A percentile compares a stretch with the other conserved stretches of the same genome.
These are phyloP conservation scores for Alternaria alternata DNA, from an alignment of 2,329 filamentous ascomycete species.

Conservation along the genomic window DNA sequence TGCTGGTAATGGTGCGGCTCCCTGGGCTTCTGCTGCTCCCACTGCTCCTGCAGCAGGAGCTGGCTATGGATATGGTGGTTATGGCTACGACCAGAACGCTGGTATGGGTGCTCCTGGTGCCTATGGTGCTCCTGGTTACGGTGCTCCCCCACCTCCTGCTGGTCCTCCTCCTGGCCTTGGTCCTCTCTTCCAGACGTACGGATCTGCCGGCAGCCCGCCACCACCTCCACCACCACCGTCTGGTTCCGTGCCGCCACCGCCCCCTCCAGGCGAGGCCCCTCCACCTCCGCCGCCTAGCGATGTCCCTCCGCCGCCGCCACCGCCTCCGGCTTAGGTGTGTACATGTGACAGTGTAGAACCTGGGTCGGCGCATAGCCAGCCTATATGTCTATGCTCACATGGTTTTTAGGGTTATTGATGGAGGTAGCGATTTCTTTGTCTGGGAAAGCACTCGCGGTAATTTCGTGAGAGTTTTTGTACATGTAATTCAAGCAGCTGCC, in stretches of 20 bases:
- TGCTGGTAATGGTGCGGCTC: constrained; percentile 43
- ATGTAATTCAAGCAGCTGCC: constrained; percentile 8
- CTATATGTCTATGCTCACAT: not conserved
- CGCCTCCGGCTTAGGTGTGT: constrained; percentile 34
- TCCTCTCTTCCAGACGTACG: constrained; percentile 73
- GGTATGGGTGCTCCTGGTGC: constrained; percentile 50
- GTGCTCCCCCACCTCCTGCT: constrained; percentile 53
- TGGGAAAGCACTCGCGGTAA: not conserved
- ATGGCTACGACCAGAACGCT: constrained; percentile 43
- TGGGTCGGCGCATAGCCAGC: not conserved
- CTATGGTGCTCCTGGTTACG: constrained; percentile 54
- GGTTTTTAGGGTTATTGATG: constrained; percentile 3
- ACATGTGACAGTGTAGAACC: constrained; percentile 2
- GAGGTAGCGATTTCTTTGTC: constrained; percentile 3
- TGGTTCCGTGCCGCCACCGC: constrained; percentile 66
- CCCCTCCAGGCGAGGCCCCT: constrained; percentile 63
- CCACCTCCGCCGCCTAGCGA: constrained; percentile 66
- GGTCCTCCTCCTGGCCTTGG: constrained; percentile 63
- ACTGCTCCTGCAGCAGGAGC: constrained; percentile 40
- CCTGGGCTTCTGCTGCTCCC: constrained; percentile 53
- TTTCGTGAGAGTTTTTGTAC: not conserved
- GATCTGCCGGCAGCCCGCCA: constrained; percentile 62
- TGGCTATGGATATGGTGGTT: constrained; percentile 55
- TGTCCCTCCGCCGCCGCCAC: constrained; percentile 61
- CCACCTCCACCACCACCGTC: constrained; percentile 71